Base-by-base conservation (phyloP, 2,329 filamentous ascomycete genomes). In the Aspergillus clavatus region DNA sequence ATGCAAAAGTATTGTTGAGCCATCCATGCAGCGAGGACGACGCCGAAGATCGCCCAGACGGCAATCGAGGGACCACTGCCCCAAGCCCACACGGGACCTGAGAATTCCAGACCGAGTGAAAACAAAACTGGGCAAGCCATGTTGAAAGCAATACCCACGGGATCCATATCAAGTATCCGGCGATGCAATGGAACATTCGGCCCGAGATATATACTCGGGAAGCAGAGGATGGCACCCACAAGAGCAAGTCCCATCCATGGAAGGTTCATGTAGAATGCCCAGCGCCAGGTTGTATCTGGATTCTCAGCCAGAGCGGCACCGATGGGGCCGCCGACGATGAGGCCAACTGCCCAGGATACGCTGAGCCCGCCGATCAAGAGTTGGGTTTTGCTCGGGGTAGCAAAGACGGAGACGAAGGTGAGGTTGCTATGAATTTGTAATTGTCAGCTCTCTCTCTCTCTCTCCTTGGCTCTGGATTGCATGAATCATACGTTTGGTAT, bases 261-360 rank as follows among this genome's bases (percentile, higher is more conserved):
- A n/a, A 81, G 66, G 52, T 82, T 82, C 62, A 82, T 74, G 53
- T 83, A 83, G 53, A 78, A 77, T 0, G 66, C 69, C 65, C 63
- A 69, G 40, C 61, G 57, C 64, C 63, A 67, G 8, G 26, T 26
- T 16, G 40, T 40, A 21, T n/a, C n/a, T n/a, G 45, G 31, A 23
- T 22, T 39, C 6, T 46, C 35, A 5, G 22, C 35, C 22, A 53
- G 51, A 7, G 35, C 48, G 14, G 45, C 47, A 7, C 50, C 50
- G 8, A 52, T 23, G 24, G 50, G 52, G 0, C 66, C 69, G 5
- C 67, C 68, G 0, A 68, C 52, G 7, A 68, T 54, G 10, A 56
- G 58, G 4, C 67, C 68, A 6, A 60, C 10, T 10, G 65, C 65
- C 64, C 62, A 71, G 28, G 57, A 48, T 8, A 70, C 49, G 2